These are phyloP conservation scores for Lentinula novae-zelandiae DNA, from an alignment of 1,284 basidiomycete species.

Conservation along the genomic window DNA sequence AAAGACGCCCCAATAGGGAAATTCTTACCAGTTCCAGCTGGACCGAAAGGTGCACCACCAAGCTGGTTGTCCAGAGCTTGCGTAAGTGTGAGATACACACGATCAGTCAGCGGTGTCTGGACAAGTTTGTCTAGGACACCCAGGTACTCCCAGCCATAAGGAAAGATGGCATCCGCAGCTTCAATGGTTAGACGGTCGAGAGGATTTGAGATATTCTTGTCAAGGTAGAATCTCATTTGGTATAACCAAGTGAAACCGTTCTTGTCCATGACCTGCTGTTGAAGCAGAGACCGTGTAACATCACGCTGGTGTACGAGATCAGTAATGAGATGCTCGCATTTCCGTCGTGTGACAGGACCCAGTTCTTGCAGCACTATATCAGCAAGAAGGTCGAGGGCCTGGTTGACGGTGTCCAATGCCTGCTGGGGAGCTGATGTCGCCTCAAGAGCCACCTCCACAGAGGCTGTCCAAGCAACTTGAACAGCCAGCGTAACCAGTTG, in stretches of 20 bases:
- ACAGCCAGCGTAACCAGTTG: conserved; percentile 94
- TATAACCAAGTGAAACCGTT: conserved; percentile 92
- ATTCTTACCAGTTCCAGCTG: conserved; percentile 87
- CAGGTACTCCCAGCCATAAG: conserved; percentile 98
- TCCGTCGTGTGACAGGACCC: conserved; percentile 84
- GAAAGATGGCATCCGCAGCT: conserved; percentile 91
- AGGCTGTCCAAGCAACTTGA: conserved; percentile 91
- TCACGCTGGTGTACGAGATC: conserved; percentile 98
- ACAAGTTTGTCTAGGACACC: conserved; percentile 97
- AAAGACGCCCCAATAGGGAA: conserved; percentile 5
- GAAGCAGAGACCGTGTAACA: conserved; percentile 81
- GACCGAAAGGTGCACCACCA: conserved; percentile 97
- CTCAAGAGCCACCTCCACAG: conserved; percentile 77
- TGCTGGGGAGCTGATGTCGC: conserved; percentile 51
- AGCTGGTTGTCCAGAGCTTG: conserved; percentile 94
- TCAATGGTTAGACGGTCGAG: conserved; percentile 78
- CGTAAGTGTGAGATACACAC: conserved; percentile 94
- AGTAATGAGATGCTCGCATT: conserved; percentile 98
- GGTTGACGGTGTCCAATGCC: conserved; percentile 74
- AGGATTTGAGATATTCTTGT: conserved; percentile 67
- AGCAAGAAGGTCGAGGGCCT: conserved; percentile 90
- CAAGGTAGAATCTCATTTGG: conserved; percentile 98
- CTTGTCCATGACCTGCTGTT: conserved; percentile 60
- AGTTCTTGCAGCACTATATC: conserved; percentile 94
- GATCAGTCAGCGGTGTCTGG: conserved; percentile 97